These are phyloP conservation scores for Adansonia gregorii DNA, from an alignment of 441 rosid genomes.

Conservation along the genomic window DNA sequence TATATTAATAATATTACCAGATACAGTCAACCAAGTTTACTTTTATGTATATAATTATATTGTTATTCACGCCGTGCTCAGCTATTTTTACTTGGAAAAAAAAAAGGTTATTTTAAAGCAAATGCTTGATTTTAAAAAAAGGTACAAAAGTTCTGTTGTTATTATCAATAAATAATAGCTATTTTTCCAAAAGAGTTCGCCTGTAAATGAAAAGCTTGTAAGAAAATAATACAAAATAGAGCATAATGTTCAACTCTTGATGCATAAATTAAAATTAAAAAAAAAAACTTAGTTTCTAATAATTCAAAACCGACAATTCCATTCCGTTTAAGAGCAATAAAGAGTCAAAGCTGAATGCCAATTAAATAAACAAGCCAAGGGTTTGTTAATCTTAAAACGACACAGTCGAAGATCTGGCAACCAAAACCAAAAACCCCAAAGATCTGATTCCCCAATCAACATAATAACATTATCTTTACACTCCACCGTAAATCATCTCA, in stretches of 20 bases:
- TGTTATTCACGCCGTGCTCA: too few species aligned
- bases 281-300: not conserved
- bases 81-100: too few species aligned
- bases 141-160: not conserved
- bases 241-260: not conserved
- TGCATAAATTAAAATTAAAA: not conserved
- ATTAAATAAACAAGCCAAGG: not conserved
- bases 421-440: not conserved
- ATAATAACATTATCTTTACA: not conserved
- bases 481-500: not conserved
- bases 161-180: too few species aligned
- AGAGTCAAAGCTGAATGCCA: conserved; percentile 13
- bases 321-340: not conserved
- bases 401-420: not conserved
- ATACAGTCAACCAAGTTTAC: too few species aligned
- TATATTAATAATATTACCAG: too few species aligned
- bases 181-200: not conserved
- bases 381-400: not conserved
- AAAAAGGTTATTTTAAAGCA: too few species aligned
- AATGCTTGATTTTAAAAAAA: too few species aligned
- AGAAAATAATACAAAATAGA: not conserved
- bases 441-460: not conserved
- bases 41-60: too few species aligned
- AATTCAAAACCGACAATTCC: not conserved
- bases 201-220: too few species aligned